phyloP scores from a whole-genome alignment of 2,329 filamentous ascomycete genomes.

The Aspergillus aculeatus region DNA sequence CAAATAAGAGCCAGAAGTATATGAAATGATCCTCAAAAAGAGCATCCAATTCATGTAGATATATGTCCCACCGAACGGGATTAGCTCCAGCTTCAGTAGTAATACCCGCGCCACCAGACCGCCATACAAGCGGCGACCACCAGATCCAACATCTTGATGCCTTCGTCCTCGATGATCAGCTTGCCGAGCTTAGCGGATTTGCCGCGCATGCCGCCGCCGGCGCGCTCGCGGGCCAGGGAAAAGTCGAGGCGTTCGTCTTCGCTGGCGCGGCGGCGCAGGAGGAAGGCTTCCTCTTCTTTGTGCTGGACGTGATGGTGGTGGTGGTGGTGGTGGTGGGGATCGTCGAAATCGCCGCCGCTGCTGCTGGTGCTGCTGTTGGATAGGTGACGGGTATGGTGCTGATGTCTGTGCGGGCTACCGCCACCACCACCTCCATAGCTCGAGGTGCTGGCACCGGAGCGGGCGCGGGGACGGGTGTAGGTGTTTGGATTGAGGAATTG shows the following conservation, averaged over 20 bases:
- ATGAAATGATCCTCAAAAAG: background rate
- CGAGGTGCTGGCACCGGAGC: slow-evolving; percentile 23
- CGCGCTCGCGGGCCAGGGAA: slow-evolving; percentile 75
- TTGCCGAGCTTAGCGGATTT: slow-evolving; percentile 92
- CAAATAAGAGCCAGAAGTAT: too few species aligned
- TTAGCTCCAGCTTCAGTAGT: slow-evolving; percentile 21
- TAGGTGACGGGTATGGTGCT: slow-evolving; percentile 26
- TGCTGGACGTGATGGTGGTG: background rate
- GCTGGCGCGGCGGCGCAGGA: slow-evolving; percentile 29
- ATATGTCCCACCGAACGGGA: too few species aligned
- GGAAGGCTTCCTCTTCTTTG: slow-evolving; percentile 1
- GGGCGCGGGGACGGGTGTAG: slow-evolving; percentile 28
- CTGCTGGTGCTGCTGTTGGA: slow-evolving; percentile 31
- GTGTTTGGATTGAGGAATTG: slow-evolving; percentile 33
- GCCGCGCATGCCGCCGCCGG: slow-evolving; percentile 81
- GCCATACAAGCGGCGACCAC: slow-evolving; percentile 88
- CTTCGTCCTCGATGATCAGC: slow-evolving; percentile 83
- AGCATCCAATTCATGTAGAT: background rate
- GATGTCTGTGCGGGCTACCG: slow-evolving; percentile 3
- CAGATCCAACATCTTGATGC: slow-evolving; percentile 92
- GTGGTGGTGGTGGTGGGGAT: background rate
- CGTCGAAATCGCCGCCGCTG: slow-evolving; percentile 21
- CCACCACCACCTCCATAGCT: slow-evolving; percentile 13
- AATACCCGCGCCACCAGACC: slow-evolving; percentile 88
- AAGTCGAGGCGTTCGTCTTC: slow-evolving; percentile 60